phyloP scores from a whole-genome alignment of 805 yeast genomes.

The Candida pseudofarinosa region DNA sequence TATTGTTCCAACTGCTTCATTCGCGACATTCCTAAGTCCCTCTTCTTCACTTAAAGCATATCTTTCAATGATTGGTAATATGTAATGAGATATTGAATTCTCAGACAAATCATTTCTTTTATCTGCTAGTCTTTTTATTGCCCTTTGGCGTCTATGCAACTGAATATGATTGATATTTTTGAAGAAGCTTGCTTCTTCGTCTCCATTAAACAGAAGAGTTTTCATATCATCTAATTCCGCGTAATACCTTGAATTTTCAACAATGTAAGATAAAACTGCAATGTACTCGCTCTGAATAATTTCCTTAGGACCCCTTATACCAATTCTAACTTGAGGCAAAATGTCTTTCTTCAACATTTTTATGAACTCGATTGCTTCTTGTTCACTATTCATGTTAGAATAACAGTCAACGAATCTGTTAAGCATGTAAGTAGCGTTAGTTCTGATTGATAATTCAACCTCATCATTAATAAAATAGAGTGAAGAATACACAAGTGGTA shows the following conservation, averaged over 20 bases:
- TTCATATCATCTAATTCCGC: slow-evolving; percentile 64
- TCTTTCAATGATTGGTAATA: slow-evolving; percentile 82
- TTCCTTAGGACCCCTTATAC: slow-evolving; percentile 58
- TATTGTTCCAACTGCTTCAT: slow-evolving; percentile 63
- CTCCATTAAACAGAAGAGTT: slow-evolving; percentile 53
- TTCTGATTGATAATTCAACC: slow-evolving; percentile 74
- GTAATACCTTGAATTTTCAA: slow-evolving; percentile 40
- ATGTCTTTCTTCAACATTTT: slow-evolving; percentile 48
- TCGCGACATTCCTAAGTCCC: slow-evolving; percentile 54
- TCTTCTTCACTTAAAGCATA: slow-evolving; percentile 61
- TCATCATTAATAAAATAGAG: slow-evolving; percentile 72
- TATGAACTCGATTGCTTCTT: slow-evolving; percentile 25
- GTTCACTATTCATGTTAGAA: slow-evolving; percentile 20
- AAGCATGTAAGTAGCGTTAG: slow-evolving; percentile 66
- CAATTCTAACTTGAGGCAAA: slow-evolving; percentile 62
- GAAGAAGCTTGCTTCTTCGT: slow-evolving; percentile 82
- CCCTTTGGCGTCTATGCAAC: slow-evolving; percentile 78
- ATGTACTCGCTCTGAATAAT: slow-evolving; percentile 70
- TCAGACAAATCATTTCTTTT: slow-evolving; percentile 45
- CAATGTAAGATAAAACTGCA: slow-evolving; percentile 59
- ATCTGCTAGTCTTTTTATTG: slow-evolving; percentile 61
- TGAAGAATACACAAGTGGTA: slow-evolving; percentile 66
- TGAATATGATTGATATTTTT: slow-evolving; percentile 78
- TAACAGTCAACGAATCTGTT: slow-evolving; percentile 61
- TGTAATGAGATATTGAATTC: slow-evolving; percentile 66